A percentile compares a stretch with the other conserved stretches of the same genome.
These are phyloP conservation scores for Sporobolomyces roseus DNA, from an alignment of 768 basidiomycete genomes.

Conservation along the genomic window DNA sequence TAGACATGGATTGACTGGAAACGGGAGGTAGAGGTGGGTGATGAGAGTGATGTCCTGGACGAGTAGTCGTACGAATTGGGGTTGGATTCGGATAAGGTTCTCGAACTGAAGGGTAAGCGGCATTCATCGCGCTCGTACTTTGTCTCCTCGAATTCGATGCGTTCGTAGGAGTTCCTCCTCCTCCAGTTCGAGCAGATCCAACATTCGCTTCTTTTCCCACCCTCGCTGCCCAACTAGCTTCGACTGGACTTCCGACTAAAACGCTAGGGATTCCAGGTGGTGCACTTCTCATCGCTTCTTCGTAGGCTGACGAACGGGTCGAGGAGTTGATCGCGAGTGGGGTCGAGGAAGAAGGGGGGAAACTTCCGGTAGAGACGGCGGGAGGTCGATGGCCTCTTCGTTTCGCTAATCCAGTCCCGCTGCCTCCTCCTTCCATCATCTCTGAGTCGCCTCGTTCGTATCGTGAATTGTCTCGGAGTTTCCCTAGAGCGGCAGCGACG, in stretches of 20 bases:
- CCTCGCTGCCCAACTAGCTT: slow-evolving; percentile 11
- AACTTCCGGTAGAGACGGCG: slow-evolving; percentile 1
- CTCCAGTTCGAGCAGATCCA: not conserved
- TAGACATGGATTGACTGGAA: not conserved
- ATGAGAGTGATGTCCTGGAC: slow-evolving; percentile 9
- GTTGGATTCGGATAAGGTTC: not conserved
- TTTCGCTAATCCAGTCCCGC: slow-evolving; percentile 5
- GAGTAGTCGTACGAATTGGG: not conserved
- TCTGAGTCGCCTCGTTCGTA: not conserved
- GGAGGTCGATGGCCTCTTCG: slow-evolving; percentile 30
- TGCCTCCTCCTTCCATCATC: not conserved
- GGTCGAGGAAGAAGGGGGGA: not conserved
- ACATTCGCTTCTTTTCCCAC: not conserved
- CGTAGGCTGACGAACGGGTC: not conserved
- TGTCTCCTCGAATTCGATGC: not conserved
- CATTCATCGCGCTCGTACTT: not conserved
- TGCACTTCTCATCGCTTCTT: not conserved
- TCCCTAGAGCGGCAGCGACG: not conserved
- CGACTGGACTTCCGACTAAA: slow-evolving; percentile 27
- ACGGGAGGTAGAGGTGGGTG: slow-evolving; percentile 1
- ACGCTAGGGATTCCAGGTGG: slow-evolving; percentile 17
- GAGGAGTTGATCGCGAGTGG: no score
- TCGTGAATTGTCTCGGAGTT: not conserved
- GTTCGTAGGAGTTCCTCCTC: not conserved
- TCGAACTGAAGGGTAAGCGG: not conserved